phyloP scores from a whole-genome alignment of 805 yeast genomes.

The Teunomyces tritomae region DNA sequence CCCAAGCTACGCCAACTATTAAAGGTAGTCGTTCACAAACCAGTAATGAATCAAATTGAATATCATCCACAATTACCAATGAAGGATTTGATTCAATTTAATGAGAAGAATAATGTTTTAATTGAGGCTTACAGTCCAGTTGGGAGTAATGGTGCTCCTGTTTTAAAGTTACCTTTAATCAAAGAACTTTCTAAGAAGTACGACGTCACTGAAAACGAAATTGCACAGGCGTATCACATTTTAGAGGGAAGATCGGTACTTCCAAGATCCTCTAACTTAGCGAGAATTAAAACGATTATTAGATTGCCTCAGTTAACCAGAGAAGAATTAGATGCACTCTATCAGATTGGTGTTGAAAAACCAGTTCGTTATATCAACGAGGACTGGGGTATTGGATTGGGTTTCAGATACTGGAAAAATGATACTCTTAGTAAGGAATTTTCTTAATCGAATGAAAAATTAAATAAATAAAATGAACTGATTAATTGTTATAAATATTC shows the following conservation, averaged over 20 bases:
- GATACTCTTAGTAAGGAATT: constrained; percentile 15
- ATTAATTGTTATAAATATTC: too few species aligned
- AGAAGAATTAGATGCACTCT: constrained; percentile 36
- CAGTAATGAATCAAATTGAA: constrained; percentile 53
- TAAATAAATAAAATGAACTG: neutral
- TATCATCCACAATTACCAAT: constrained; percentile 36
- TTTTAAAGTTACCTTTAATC: constrained; percentile 50
- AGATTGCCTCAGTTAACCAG: constrained; percentile 32
- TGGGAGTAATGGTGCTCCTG: constrained; percentile 67
- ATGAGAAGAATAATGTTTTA: constrained; percentile 34
- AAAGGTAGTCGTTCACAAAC: constrained; percentile 39
- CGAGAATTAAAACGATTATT: constrained; percentile 49
- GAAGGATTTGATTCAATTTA: constrained; percentile 38
- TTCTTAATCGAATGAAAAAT: neutral
- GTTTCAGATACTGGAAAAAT: constrained; percentile 37
- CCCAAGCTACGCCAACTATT: constrained; percentile 31
- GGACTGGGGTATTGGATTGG: constrained; percentile 37
- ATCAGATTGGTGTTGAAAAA: constrained; percentile 23
- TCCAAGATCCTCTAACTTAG: constrained; percentile 71
- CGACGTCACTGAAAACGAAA: constrained; percentile 49
- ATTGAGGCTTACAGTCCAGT: constrained; percentile 61
- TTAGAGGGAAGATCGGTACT: constrained; percentile 58
- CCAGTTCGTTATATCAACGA: constrained; percentile 33
- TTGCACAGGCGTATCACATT: constrained; percentile 60
- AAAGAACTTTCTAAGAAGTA: constrained; percentile 56